Evolutionary conservation across 2,329 filamentous ascomycete species (phyloP).

Genomic region (Sordariomycetes sp.): DNA sequence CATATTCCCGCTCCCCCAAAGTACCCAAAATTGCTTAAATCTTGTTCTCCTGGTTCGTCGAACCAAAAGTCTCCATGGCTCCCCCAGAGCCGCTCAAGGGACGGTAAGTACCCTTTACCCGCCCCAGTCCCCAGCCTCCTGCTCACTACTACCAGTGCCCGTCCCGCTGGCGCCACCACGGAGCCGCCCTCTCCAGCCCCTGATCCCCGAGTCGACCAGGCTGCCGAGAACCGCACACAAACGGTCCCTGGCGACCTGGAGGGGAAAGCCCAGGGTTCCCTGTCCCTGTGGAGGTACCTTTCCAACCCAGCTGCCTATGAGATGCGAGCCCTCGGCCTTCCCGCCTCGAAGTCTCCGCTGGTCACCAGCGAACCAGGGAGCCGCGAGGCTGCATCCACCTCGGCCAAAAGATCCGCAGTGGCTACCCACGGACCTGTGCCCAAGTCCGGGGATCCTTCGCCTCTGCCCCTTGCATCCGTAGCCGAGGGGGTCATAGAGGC

Average conservation of each 20-base stretch:
- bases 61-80: too few species aligned
- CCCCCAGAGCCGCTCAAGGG: neutral
- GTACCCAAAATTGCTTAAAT: too few species aligned
- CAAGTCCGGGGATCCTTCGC: neutral
- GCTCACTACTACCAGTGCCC: neutral
- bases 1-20: too few species aligned
- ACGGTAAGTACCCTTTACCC: neutral
- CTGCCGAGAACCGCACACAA: neutral
- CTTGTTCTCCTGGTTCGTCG: too few species aligned
- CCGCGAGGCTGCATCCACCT: too few species aligned
- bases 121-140: neutral
- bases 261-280: neutral
- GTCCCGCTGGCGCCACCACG: neutral
- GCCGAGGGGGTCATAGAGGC: neutral
- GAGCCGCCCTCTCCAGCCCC: too few species aligned
- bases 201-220: neutral
- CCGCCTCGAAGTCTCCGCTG: neutral
- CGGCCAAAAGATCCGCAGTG: too few species aligned
- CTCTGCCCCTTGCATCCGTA: neutral
- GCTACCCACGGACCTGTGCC: neutral
- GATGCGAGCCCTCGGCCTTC: neutral
- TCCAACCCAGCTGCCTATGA: neutral
- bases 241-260: neutral
- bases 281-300: neutral
- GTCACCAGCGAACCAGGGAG: neutral